Conservation (phyloP, 2,329 filamentous ascomycete species). For the Epichloe scottii region DNA sequence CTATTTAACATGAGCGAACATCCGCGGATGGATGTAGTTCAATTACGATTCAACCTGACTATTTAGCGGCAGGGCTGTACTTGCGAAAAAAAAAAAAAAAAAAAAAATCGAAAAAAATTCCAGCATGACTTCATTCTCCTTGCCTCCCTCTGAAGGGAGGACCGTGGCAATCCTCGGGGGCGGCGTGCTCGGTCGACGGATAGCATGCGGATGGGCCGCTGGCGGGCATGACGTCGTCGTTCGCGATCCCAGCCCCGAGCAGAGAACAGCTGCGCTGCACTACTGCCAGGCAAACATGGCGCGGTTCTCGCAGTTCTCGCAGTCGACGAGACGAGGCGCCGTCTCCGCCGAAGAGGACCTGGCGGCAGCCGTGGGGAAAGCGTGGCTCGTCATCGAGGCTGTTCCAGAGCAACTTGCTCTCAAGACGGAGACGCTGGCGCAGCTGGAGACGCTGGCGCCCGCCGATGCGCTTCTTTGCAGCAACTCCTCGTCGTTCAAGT, state of each 20-base stretch:
- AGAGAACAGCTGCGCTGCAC: slow-evolving; percentile 22
- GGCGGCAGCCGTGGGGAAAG: slow-evolving; percentile 25
- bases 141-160: slow-evolving; percentile 32
- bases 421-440: slow-evolving; percentile 34
- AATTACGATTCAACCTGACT: too few relatives aligned
- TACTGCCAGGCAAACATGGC: slow-evolving; percentile 26
- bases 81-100: too few relatives aligned
- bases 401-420: slow-evolving; percentile 36
- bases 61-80: too few relatives aligned
- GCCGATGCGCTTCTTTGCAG: slow-evolving; percentile 34
- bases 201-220: slow-evolving; percentile 26
- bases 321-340: slow-evolving; percentile 13
- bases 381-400: slow-evolving; percentile 42
- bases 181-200: slow-evolving; percentile 30
- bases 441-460: slow-evolving; percentile 29
- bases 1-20: too few relatives aligned
- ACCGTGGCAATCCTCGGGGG: slow-evolving; percentile 26
- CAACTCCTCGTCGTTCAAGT: slow-evolving; percentile 41
- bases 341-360: slow-evolving; percentile 24
- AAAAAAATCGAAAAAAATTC: background rate
- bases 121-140: background rate
- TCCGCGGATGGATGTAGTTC: too few relatives aligned
- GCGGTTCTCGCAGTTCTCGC: slow-evolving; percentile 12
- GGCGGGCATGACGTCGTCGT: slow-evolving; percentile 30
- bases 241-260: slow-evolving; percentile 26